These are phyloP conservation scores for Poterioochromonas sp. DNA, from an alignment of 352 stramenopile genomes.

Conservation along the genomic window DNA sequence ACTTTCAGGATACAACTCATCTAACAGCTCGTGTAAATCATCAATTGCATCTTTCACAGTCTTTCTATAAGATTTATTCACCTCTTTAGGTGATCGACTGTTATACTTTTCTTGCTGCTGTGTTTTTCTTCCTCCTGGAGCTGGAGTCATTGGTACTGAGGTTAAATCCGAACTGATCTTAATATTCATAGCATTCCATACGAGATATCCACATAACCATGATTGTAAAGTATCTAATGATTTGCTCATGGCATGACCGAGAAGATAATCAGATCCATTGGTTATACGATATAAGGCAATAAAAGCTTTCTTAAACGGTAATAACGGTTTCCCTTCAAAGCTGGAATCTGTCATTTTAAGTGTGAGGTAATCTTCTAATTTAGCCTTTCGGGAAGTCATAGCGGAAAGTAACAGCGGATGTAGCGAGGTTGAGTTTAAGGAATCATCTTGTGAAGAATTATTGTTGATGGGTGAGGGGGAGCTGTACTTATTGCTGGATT, in stretches of 20 bases:
- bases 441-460: background rate
- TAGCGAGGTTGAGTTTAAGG: background rate
- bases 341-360: too few species aligned
- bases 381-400: background rate
- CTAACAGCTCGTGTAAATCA: too few species aligned
- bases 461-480: background rate
- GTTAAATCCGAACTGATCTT: too few species aligned
- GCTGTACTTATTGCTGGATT: background rate
- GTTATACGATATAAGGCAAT: background rate
- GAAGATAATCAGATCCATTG: background rate
- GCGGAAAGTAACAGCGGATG: background rate
- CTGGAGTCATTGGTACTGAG: too few species aligned
- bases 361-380: background rate
- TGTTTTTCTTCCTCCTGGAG: too few species aligned
- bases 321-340: background rate
- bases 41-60: too few species aligned
- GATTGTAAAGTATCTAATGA: background rate
- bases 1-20: too few species aligned
- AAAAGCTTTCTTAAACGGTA: background rate
- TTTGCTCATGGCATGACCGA: background rate
- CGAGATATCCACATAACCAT: background rate
- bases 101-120: too few species aligned
- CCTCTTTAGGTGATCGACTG: too few species aligned
- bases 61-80: too few species aligned
- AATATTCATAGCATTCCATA: too few species aligned